Percentiles rank a stretch among this genome's conserved stretches.
phyloP scores from a whole-genome alignment of 306 rosid species.

The Prunus armeniaca region DNA sequence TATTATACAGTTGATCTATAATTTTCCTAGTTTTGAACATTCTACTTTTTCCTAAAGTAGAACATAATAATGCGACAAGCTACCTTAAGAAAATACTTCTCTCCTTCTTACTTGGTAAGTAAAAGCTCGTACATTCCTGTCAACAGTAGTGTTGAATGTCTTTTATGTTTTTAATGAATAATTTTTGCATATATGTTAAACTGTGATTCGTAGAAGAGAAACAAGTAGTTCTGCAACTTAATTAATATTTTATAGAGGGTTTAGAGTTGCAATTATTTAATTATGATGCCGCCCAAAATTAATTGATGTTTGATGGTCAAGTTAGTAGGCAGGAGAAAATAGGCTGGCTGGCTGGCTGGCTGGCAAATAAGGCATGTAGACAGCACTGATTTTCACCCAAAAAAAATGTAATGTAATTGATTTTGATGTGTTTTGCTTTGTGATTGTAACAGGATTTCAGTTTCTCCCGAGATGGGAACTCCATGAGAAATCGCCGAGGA shows the following conservation, averaged over 20 bases:
- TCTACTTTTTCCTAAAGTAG: not conserved
- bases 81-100: no score
- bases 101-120: no score
- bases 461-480: conserved; percentile 47
- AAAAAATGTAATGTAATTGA: not conserved
- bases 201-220: rapidly evolving
- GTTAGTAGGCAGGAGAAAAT: no score
- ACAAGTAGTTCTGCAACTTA: rapidly evolving
- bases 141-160: no score
- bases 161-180: no score
- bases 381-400: conserved; percentile 23
- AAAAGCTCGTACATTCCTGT: no score
- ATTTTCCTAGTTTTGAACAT: not conserved
- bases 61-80: no score
- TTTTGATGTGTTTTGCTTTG: conserved; percentile 19
- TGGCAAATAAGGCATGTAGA: not conserved
- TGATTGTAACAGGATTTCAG: conserved; percentile 53
- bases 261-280: not conserved
- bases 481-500: conserved; percentile 69
- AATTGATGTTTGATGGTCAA: no score
- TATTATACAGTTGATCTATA: not conserved
- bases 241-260: no score
- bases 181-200: rapidly evolving
- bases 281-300: not conserved
- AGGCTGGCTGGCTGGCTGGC: no score